Base-by-base conservation (phyloP, 2,329 filamentous ascomycete genomes). In the Eutypa lata region DNA sequence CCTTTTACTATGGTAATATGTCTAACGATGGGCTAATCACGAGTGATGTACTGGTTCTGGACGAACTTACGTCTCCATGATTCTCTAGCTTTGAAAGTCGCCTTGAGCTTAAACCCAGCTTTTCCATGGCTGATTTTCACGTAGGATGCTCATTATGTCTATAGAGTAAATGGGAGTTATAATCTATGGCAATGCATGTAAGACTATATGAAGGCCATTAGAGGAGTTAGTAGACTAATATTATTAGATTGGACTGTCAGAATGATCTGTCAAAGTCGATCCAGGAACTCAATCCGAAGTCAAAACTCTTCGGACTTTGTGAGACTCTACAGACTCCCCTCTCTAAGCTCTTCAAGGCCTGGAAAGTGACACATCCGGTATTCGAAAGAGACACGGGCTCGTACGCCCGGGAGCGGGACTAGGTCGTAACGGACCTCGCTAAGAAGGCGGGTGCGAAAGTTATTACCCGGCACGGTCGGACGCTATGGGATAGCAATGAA, bases 91-190 rank as follows among this genome's bases (percentile, higher is more conserved):
- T 74, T 92, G 24, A 79, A 85, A 66, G 87, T 87, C 2, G 89
- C 89, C 0, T 71, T 92, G 7, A 85, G 88, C 53, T 75, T 91
- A 7, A 76, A 88, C 0, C 87, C 88, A 1, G 79, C 80, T 49
- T 82, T 80, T 19, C 73, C 92, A 24, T 91, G 87, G 75, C 88
- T 88, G 1, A 80, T 91, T 45, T 92, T 89, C 78, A 90, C 86
- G 1, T 92, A 88, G 87, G 88, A 91, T 65, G 88, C 88, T 52
- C 87, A 91, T 66, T 91, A 91, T 65, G 87, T 91, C 24, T 91
- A 90, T 65, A 79, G 79, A 31, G 83, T 85, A 1, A 79, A 88
- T 53, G 87, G 86, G 4, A 87, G 87, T 0, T 73, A 83, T 8
- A 92, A 92, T 62, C 76, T 89, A 59, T 91, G 87, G 86, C 84